Base-by-base conservation (phyloP, 306 rosid genomes). In the Ziziphus jujuba region DNA sequence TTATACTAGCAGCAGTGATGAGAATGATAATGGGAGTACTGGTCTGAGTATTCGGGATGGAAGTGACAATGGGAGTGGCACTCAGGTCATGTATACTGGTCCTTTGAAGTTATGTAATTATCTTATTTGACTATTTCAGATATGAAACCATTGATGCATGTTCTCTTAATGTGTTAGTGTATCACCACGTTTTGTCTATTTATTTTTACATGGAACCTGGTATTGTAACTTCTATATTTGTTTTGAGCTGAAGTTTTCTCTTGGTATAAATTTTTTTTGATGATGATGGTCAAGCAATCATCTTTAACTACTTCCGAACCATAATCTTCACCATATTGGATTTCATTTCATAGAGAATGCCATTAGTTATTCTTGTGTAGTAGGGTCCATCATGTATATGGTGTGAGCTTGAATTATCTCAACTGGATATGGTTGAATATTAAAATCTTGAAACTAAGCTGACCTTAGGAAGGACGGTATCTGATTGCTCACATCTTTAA, bases 41-140 rank as follows among this genome's bases (percentile, higher is more conserved):
- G 82, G 75, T 67, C 73, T 65, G 67, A 81, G 71, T 64, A 24
- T 72, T 76, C 79, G 21, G 60, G 92, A 74, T 77, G 87, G 89
- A 75, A 87, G 92, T 70, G 92, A 87, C 75, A 75, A 84, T 55
- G 92, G 89, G 68, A 87, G 89, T 77, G 89, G 85, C 36, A 87
- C 88, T 74, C 92, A 84, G 92, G 92, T 87, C 74, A 48, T 56
- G 9, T 71, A 40, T 40, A 40, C 13, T 8, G 44, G 2, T 10
- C 14, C 14, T 40, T 40, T 9, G 10, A 40, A 40, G 45, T 40
- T 40, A 40, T 40, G 1, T 40, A 40, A 12, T 40, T 40, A 40
- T 40, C 45, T 40, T 10, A 40, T 40, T 40, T 40, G 45, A 40
- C 12, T 38, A 40, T 11, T 40, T 35, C 44, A 12, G 15, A n/a